Percentiles rank a stretch among this genome's conserved stretches.
Evolutionary conservation across 306 rosid genomes (phyloP).

Genomic region (Cyclanthera cordifolia): DNA sequence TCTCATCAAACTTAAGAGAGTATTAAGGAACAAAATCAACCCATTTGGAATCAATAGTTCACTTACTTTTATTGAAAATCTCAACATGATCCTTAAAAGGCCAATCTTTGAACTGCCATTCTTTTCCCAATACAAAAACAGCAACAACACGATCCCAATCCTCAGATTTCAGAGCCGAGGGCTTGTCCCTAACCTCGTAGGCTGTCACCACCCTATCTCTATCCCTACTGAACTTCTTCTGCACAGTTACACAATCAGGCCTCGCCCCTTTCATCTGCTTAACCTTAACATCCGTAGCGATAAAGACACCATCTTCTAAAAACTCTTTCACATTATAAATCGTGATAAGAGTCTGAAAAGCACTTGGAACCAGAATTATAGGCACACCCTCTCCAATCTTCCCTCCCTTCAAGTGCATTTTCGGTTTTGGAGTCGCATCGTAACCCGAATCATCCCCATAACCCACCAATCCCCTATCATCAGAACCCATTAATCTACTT

Average conservation of each 20-base stretch:
- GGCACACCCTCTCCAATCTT: slow-evolving; percentile 95
- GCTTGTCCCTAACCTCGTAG: slow-evolving; percentile 95
- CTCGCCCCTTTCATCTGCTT: slow-evolving; percentile 87
- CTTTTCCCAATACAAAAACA: slow-evolving; percentile 90
- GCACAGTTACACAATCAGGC: slow-evolving; percentile 94
- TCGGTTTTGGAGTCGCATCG: slow-evolving; percentile 61
- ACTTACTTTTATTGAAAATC: slow-evolving; percentile 49
- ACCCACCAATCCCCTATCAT: slow-evolving; percentile 51
- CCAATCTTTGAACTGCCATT: slow-evolving; percentile 74
- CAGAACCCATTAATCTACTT: slow-evolving; percentile 68
- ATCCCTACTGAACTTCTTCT: slow-evolving; percentile 97
- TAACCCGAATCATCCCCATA: slow-evolving; percentile 58
- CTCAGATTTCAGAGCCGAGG: slow-evolving; percentile 65
- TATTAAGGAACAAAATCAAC: slow-evolving; percentile 2
- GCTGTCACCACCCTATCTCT: slow-evolving; percentile 78
- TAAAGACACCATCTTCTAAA: slow-evolving; percentile 78
- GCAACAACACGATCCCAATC: slow-evolving; percentile 98
- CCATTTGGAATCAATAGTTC: slow-evolving; percentile 8
- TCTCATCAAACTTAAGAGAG: neutral
- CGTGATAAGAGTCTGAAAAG: slow-evolving; percentile 80
- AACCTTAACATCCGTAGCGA: slow-evolving; percentile 79
- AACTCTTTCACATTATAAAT: slow-evolving; percentile 89
- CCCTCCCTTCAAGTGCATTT: slow-evolving; percentile 67
- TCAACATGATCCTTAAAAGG: slow-evolving; percentile 57
- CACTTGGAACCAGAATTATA: slow-evolving; percentile 80